Percentiles rank a stretch among this genome's conserved stretches.
Conservation (phyloP, 305 asterid species). For the Fraxinus ornus region DNA sequence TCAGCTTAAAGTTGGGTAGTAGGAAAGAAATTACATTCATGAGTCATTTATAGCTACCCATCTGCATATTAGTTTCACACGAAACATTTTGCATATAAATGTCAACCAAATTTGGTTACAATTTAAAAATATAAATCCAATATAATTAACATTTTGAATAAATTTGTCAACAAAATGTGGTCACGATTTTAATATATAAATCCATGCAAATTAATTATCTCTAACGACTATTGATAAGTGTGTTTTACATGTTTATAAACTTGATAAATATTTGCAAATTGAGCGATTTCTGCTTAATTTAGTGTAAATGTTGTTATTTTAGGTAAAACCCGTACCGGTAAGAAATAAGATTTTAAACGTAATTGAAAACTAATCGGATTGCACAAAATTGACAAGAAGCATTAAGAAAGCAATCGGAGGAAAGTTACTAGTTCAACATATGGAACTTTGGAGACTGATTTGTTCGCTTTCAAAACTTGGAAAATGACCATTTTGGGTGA, state of each 20-base stretch:
- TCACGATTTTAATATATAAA: background rate
- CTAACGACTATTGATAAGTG: background rate
- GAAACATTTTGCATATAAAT: background rate
- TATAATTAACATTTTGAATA: background rate
- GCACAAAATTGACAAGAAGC: too few relatives aligned
- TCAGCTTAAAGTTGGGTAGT: background rate
- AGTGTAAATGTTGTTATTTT: too few relatives aligned
- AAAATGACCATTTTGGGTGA: background rate
- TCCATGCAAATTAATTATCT: background rate
- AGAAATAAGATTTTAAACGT: too few relatives aligned
- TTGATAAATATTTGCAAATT: too few relatives aligned
- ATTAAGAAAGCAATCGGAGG: too few relatives aligned
- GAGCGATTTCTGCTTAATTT: too few relatives aligned
- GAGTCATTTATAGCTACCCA: background rate
- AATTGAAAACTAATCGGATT: too few relatives aligned
- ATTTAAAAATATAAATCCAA: background rate
- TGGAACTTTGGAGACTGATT: too few relatives aligned
- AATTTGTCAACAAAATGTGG: background rate
- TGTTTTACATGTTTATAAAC: too few relatives aligned
- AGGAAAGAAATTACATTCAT: background rate
- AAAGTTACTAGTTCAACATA: too few relatives aligned
- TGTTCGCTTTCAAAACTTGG: background rate
- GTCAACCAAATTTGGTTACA: background rate
- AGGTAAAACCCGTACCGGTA: too few relatives aligned
- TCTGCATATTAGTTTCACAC: background rate